Evolutionary conservation across 176 grass and related monocot species (phyloP).

Genomic region (Rhynchospora tenuis): DNA sequence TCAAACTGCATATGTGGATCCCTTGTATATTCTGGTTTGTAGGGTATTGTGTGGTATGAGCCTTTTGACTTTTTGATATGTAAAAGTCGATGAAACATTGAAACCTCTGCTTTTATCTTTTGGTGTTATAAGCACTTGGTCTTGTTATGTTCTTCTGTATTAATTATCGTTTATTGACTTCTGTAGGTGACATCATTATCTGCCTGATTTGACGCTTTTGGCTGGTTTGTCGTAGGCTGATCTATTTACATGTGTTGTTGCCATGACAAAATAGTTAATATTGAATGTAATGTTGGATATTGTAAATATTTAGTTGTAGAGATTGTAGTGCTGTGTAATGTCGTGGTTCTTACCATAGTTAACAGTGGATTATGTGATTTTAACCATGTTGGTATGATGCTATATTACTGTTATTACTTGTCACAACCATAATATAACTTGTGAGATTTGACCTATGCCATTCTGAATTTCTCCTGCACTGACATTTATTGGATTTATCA

Average conservation of each 20-base stretch:
- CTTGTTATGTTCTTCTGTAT: background rate
- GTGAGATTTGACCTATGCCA: background rate
- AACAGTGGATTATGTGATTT: background rate
- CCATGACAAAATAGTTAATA: background rate
- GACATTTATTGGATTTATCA: background rate
- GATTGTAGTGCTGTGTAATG: background rate
- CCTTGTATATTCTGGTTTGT: no score
- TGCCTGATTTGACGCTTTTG: background rate
- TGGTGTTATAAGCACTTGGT: background rate
- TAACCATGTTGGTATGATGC: background rate
- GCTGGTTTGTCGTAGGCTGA: background rate
- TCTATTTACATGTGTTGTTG: no score
- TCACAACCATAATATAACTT: background rate
- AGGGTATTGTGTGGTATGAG: no score
- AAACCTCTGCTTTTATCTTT: background rate
- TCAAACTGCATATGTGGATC: no score
- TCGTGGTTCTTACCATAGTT: background rate
- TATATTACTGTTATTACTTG: background rate
- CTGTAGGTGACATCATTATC: background rate
- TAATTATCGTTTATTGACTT: background rate
- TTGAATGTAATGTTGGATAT: slow-evolving; percentile 1
- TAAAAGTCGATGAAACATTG: background rate
- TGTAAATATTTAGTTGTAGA: slow-evolving; percentile 12
- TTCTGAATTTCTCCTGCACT: background rate
- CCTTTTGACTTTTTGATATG: no score